A percentile compares a stretch with the other conserved stretches of the same genome.
These are phyloP conservation scores for Cyberlindnera euphorbiiphila DNA, from an alignment of 805 yeast genomes.

Conservation along the genomic window DNA sequence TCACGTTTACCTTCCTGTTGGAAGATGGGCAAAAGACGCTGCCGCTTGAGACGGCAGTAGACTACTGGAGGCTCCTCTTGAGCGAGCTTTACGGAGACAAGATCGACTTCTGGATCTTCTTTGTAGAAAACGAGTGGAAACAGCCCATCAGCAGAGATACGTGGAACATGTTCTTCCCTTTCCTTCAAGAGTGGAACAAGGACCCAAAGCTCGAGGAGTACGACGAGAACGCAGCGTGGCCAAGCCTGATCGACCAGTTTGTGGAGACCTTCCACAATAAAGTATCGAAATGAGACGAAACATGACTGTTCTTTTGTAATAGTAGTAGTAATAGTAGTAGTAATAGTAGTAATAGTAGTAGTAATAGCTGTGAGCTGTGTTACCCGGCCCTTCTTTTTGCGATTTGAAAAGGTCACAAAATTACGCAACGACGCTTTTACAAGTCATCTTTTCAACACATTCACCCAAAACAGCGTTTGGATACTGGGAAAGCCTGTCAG, in stretches of 20 bases:
- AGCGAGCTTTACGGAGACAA: conserved; percentile 28
- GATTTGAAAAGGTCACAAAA: no score
- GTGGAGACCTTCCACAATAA: conserved; percentile 46
- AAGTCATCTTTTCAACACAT: no score
- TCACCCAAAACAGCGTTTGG: no score
- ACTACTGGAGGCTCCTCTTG: conserved; percentile 75
- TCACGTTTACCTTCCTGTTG: conserved; percentile 62
- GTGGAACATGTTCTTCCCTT: conserved; percentile 81
- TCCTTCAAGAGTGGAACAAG: conserved; percentile 46
- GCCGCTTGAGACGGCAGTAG: conserved; percentile 54
- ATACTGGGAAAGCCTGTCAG: no score
- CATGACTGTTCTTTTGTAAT: not conserved
- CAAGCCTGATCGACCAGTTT: conserved; percentile 79
- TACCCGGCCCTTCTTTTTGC: conserved; percentile 3
- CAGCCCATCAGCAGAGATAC: conserved; percentile 62
- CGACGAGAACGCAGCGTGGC: conserved; percentile 90
- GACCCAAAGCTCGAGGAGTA: conserved; percentile 57
- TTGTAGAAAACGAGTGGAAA: conserved; percentile 41
- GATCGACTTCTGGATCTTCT: conserved; percentile 56
- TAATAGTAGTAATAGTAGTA: no score
- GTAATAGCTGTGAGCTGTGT: no score
- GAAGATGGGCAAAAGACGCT: conserved; percentile 59
- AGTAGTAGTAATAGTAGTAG: no score
- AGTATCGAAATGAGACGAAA: not conserved
- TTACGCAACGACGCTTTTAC: no score